Percentiles rank a stretch among this genome's conserved stretches.
These are phyloP conservation scores for Tetradesmus lagerheimii DNA, from an alignment of 139 green algal species.

Conservation along the genomic window DNA sequence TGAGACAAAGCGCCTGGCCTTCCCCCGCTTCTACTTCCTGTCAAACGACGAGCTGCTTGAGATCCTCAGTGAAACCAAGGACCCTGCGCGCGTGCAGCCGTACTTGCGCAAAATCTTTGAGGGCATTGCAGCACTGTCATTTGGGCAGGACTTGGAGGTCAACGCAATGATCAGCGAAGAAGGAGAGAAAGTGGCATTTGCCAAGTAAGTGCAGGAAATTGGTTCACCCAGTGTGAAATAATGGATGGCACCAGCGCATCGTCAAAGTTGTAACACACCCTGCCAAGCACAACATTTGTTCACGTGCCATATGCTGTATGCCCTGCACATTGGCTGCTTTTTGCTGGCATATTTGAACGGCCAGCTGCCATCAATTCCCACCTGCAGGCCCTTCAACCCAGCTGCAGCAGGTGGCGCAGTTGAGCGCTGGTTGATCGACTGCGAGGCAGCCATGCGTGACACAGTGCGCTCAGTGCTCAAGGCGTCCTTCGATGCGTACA, in stretches of 20 bases:
- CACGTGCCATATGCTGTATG: too few relatives aligned
- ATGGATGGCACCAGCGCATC: too few relatives aligned
- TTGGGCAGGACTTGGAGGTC: constrained; percentile 62
- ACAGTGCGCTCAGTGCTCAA: constrained; percentile 63
- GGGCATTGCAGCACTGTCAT: constrained; percentile 82
- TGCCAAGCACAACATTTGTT: too few relatives aligned
- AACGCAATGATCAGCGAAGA: constrained; percentile 82
- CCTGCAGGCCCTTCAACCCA: constrained; percentile 75
- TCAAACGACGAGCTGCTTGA: constrained; percentile 89
- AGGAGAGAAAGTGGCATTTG: constrained; percentile 70
- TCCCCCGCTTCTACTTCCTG: constrained; percentile 90
- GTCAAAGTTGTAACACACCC: too few relatives aligned
- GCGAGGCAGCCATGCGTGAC: constrained; percentile 76
- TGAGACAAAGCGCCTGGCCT: constrained; percentile 87
- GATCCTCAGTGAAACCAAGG: constrained; percentile 88
- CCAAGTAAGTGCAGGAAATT: constrained; percentile 5
- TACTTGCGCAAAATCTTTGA: constrained; percentile 91
- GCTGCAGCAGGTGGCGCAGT: constrained; percentile 61
- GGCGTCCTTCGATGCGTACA: constrained; percentile 71
- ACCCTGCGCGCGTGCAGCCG: constrained; percentile 85
- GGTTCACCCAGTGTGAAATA: background rate
- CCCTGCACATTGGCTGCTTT: too few relatives aligned
- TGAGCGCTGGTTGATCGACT: constrained; percentile 88
- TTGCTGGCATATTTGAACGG: too few relatives aligned
- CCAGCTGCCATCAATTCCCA: background rate